phyloP scores from a whole-genome alignment of 495 filamentous ascomycete genomes.

The Immersiella caudata region DNA sequence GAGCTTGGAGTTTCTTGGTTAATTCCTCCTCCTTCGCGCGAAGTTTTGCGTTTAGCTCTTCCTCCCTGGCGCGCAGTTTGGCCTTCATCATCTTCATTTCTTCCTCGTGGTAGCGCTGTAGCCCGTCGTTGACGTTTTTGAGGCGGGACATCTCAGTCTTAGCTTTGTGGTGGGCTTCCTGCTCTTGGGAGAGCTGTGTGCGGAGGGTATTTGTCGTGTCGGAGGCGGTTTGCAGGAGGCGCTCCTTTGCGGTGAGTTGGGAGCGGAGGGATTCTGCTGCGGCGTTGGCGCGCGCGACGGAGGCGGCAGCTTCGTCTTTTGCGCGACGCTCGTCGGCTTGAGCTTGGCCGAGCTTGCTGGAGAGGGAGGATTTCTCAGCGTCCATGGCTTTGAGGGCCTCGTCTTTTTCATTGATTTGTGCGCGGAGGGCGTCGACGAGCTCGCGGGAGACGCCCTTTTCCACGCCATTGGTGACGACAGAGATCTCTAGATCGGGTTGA shows the following conservation, averaged over 20 bases:
- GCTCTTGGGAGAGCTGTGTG: conserved; percentile 67
- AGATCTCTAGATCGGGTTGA: conserved; percentile 83
- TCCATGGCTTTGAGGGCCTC: conserved; percentile 69
- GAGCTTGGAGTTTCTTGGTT: conserved; percentile 62
- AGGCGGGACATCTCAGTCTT: conserved; percentile 70
- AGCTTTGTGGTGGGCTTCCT: conserved; percentile 65
- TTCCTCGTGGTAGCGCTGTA: conserved; percentile 69
- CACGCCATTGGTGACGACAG: conserved; percentile 73
- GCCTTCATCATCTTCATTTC: conserved; percentile 36
- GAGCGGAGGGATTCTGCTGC: conserved; percentile 69
- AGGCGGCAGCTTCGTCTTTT: conserved; percentile 66
- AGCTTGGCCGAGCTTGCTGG: conserved; percentile 74
- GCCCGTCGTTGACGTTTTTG: conserved; percentile 68
- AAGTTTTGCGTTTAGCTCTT: conserved; percentile 29
- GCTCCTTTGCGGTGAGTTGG: conserved; percentile 67
- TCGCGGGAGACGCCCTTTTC: conserved; percentile 83
- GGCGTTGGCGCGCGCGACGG: conserved; percentile 65
- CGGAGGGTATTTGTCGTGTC: conserved; percentile 62
- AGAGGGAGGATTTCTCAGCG: conserved; percentile 64
- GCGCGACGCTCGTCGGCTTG: conserved; percentile 73
- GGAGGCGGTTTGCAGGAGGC: conserved; percentile 66
- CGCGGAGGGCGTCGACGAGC: conserved; percentile 78
- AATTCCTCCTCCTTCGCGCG: conserved; percentile 33
- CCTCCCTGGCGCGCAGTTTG: conserved; percentile 28
- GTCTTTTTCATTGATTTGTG: conserved; percentile 73